Evolutionary conservation across 768 basidiomycete genomes (phyloP), one percentile per base, ranked within the genome.

Genomic region (Ramaria sp.): DNA sequence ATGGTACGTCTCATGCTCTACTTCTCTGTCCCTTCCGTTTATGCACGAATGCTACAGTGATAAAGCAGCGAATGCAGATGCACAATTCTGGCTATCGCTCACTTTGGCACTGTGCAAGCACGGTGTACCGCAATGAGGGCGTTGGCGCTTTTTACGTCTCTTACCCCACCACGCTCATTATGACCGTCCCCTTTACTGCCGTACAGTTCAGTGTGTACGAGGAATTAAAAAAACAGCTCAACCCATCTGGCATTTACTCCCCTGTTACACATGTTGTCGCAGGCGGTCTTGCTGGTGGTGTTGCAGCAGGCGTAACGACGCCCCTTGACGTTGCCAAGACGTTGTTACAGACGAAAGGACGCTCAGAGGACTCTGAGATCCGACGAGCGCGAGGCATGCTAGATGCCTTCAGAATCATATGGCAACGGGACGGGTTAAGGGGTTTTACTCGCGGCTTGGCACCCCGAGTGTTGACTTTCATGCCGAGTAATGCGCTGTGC

Each of bases 11-110:
- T 52, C 10, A 22, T 53, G 10, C 62, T 56, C 60, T 30, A 17
- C 30, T 58, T 63, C n/a, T 61, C 59, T 65, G 59, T 42, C 58
- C 46, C 46, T 62, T 52, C 62, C 38, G 45, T 9, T 60, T 19
- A 17, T 22, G 24, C 51, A 20, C 20, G 17, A 37, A 17, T 15
- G 39, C 46, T 53, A 51, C 69, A 97, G 95, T 99, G 64, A 91
- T 99, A 75, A 99, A 99, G 73, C 96, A 99, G 75, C 84, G 96
- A 52, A 97, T 99, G 96, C 96, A 99, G 71, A 77, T 98, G 57
- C 93, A 94, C 73, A 83, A 88, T 66, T 98, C 96, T 3, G 77
- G 87, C 68, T 93, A 91, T 71, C 86, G 86, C 46, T 91, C 89
- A 38, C 90, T 94, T 43, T 72, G 85, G 62, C 79, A 82, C n/a